Evolutionary conservation across 2,329 filamentous ascomycete species (phyloP).

Genomic region (Neopestalotiopsis sp.): DNA sequence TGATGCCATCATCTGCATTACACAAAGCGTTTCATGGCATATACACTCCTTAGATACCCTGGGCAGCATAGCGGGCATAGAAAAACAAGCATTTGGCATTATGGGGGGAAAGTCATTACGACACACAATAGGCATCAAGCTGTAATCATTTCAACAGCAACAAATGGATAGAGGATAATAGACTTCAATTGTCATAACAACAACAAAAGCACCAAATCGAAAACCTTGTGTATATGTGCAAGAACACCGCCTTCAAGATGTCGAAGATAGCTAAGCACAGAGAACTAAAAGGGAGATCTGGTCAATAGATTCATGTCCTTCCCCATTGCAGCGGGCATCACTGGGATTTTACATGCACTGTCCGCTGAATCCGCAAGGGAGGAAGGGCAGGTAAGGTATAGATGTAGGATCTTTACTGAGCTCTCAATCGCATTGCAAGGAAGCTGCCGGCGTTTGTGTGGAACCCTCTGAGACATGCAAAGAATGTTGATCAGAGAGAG

Average conservation of each 20-base stretch:
- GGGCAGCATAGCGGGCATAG: constrained; percentile 24
- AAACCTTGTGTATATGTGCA: background rate
- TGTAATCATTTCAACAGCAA: background rate
- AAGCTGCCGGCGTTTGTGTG: background rate
- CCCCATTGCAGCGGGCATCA: background rate
- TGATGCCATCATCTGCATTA: constrained; percentile 26
- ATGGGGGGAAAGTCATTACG: background rate
- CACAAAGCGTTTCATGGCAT: constrained; percentile 25
- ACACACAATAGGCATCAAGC: background rate
- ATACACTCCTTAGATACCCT: constrained; percentile 29
- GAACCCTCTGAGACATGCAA: background rate
- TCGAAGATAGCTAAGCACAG: background rate
- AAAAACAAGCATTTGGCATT: constrained; percentile 19
- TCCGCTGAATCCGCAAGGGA: background rate
- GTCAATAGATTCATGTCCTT: background rate
- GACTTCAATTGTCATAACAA: background rate
- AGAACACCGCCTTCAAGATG: too few species aligned
- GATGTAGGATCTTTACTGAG: constrained; percentile 8
- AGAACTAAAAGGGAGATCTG: background rate
- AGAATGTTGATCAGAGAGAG: background rate
- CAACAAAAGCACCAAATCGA: background rate
- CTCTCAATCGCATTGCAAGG: background rate
- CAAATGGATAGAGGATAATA: constrained; percentile 11
- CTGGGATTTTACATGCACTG: background rate
- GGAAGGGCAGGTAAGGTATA: background rate